Percentiles rank a stretch among this genome's conserved stretches.
These are phyloP conservation scores for Hydrangea macrophylla DNA, from an alignment of 148 eudicot genomes.

Conservation along the genomic window DNA sequence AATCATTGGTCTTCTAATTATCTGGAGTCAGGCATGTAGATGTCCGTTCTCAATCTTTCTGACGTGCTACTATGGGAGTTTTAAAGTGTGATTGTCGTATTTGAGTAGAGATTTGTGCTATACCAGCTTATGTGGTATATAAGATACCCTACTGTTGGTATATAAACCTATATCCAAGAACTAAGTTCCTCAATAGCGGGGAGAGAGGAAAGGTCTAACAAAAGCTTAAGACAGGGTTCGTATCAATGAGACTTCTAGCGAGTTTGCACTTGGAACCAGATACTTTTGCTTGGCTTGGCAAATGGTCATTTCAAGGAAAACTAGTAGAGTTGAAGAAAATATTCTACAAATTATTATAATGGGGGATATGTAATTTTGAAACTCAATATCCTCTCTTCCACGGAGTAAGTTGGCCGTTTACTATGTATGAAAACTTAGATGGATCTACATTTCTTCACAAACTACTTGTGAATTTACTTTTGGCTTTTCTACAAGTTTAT, in stretches of 20 bases:
- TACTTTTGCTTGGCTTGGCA: background rate
- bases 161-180: background rate
- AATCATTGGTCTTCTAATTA: background rate
- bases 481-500: too few species aligned
- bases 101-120: background rate
- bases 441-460: too few species aligned
- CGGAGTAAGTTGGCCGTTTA: too few species aligned
- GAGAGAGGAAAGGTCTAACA: background rate
- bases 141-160: background rate
- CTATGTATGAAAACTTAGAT: too few species aligned
- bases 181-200: background rate
- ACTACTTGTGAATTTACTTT: too few species aligned
- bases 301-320: background rate
- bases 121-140: background rate
- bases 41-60: too few species aligned
- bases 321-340: background rate
- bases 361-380: too few species aligned
- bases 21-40: background rate
- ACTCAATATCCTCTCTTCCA: too few species aligned
- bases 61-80: background rate
- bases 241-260: background rate
- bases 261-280: background rate
- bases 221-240: background rate
- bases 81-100: background rate
- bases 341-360: too few species aligned